Evolutionary conservation across 352 stramenopile species (phyloP).

Genomic region (Globisporangium apiculatum): DNA sequence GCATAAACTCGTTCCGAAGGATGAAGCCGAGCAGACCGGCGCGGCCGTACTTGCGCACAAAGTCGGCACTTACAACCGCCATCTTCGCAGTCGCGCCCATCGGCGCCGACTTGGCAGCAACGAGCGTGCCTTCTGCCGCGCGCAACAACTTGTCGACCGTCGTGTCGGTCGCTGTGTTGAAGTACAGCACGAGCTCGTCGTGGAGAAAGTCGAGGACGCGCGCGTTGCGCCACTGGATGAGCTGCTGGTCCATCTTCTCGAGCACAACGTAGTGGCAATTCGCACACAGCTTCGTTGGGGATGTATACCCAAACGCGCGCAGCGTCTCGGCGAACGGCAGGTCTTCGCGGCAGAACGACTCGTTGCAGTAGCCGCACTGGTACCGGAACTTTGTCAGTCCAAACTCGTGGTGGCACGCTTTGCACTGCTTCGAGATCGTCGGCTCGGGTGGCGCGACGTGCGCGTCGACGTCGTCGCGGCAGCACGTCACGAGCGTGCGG

Average conservation of each 20-base stretch:
- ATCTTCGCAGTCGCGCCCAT: constrained; percentile 80
- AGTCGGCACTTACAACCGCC: constrained; percentile 79
- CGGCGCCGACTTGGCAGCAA: constrained; percentile 66
- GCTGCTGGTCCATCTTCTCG: constrained; percentile 71
- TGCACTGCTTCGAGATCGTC: constrained; percentile 55
- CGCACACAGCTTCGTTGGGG: constrained; percentile 53
- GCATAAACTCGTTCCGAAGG: constrained; percentile 84
- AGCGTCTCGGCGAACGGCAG: constrained; percentile 50
- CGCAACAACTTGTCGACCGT: constrained; percentile 80
- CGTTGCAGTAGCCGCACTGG: constrained; percentile 73
- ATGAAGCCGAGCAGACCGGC: constrained; percentile 79
- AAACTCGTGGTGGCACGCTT: constrained; percentile 62
- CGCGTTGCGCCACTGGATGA: constrained; percentile 73
- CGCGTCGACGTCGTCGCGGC: constrained; percentile 32
- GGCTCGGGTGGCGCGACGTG: constrained; percentile 58
- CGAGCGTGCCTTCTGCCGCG: constrained; percentile 68
- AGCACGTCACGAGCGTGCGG: constrained; percentile 67
- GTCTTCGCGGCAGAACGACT: constrained; percentile 74
- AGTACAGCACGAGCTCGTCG: constrained; percentile 65
- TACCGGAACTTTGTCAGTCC: constrained; percentile 82
- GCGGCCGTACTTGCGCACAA: constrained; percentile 78
- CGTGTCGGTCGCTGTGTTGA: constrained; percentile 75
- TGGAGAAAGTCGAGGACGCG: constrained; percentile 71
- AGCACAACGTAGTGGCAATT: constrained; percentile 66
- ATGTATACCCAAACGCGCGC: constrained; percentile 57